A percentile compares a stretch with the other conserved stretches of the same genome.
Conservation (phyloP, 1,139 yeast genomes). For the Hansenula sp. region DNA sequence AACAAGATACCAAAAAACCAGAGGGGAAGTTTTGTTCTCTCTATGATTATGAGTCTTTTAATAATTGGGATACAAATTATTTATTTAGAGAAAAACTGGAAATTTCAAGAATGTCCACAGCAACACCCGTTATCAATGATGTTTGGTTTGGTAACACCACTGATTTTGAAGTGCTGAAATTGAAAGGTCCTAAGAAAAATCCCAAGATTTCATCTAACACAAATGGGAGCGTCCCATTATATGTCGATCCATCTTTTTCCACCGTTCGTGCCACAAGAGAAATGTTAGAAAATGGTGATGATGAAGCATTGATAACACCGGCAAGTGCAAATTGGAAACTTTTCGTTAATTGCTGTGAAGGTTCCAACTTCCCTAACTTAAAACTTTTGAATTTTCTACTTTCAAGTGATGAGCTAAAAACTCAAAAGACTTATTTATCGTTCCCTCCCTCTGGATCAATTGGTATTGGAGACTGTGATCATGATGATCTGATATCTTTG, state of each 20-base stretch:
- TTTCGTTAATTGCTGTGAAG: constrained; percentile 45
- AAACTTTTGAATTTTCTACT: constrained; percentile 35
- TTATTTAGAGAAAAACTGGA: constrained; percentile 74
- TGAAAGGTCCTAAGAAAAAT: constrained; percentile 11
- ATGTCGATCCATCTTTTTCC: constrained; percentile 50
- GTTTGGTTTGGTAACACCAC: constrained; percentile 81
- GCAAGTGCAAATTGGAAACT: constrained; percentile 38
- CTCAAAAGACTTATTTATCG: constrained; percentile 41
- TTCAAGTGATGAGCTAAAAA: constrained; percentile 16
- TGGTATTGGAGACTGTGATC: constrained; percentile 60
- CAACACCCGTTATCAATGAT: constrained; percentile 51
- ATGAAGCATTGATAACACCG: constrained; percentile 27
- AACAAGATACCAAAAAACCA: constrained; percentile 3
- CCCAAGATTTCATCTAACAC: neutral
- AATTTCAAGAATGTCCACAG: constrained; percentile 79
- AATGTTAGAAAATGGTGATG: constrained; percentile 17
- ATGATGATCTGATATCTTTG: constrained; percentile 51
- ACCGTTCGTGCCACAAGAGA: constrained; percentile 34
- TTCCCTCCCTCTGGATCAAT: constrained; percentile 86
- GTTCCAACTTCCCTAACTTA: constrained; percentile 52
- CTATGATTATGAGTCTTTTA: constrained; percentile 30
- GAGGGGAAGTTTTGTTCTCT: constrained; percentile 19
- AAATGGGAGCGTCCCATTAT: constrained; percentile 30
- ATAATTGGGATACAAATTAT: constrained; percentile 73
- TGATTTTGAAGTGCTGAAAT: constrained; percentile 39